phyloP scores from a whole-genome alignment of 768 basidiomycete genomes.

The Pilatotrama ljubarskyi region DNA sequence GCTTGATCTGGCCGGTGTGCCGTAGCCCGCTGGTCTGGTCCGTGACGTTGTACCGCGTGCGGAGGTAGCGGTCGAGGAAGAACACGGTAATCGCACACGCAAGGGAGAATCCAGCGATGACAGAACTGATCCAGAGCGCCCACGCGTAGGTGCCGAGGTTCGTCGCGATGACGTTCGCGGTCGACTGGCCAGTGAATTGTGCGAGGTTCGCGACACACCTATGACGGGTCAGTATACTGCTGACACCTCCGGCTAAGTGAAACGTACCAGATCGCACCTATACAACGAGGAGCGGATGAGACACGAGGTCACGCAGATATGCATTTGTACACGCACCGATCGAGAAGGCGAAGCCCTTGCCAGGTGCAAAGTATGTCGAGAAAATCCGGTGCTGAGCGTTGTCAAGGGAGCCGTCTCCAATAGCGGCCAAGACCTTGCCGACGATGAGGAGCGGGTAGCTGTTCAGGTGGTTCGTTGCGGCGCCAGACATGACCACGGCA shows the following conservation, averaged over 20 bases:
- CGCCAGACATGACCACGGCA: slow-evolving; percentile 39
- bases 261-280: slow-evolving; percentile 37
- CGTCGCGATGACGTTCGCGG: slow-evolving; percentile 41
- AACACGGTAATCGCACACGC: slow-evolving; percentile 38
- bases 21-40: slow-evolving; percentile 38
- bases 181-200: slow-evolving; percentile 42
- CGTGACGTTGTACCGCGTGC: slow-evolving; percentile 36
- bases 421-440: slow-evolving; percentile 42
- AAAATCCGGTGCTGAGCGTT: slow-evolving; percentile 47
- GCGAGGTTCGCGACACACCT: slow-evolving; percentile 40
- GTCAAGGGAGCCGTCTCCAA: slow-evolving; percentile 43
- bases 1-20: slow-evolving; percentile 28
- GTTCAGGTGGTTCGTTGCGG: slow-evolving; percentile 40
- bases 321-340: slow-evolving; percentile 27
- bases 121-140: slow-evolving; percentile 44
- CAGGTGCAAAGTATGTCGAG: slow-evolving; percentile 45
- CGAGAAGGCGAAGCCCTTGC: slow-evolving; percentile 42
- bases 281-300: not conserved
- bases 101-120: slow-evolving; percentile 40
- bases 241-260: not conserved
- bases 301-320: too few relatives aligned
- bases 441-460: slow-evolving; percentile 41
- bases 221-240: not conserved
- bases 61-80: slow-evolving; percentile 40
- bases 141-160: slow-evolving; percentile 42